phyloP scores from a whole-genome alignment of 352 stramenopile species.

The Phytopythium aichiense region DNA sequence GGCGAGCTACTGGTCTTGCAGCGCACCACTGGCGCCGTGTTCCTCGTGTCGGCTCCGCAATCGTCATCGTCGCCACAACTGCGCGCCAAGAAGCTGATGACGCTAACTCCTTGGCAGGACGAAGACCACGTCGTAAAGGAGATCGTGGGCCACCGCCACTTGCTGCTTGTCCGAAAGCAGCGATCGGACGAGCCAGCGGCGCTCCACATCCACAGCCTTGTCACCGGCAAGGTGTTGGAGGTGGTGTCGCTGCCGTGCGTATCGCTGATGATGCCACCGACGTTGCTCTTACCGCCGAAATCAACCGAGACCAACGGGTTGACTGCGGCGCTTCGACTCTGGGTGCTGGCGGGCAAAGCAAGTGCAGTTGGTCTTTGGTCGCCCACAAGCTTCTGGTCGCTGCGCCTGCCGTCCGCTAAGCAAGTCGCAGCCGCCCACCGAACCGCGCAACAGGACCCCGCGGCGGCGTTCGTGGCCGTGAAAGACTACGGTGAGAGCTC shows the following conservation, averaged over 20 bases:
- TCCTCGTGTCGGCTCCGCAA: conserved; percentile 29
- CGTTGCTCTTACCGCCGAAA: not conserved
- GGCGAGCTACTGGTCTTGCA: conserved; percentile 63
- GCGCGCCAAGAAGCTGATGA: conserved; percentile 17
- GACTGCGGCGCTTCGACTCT: conserved; percentile 32
- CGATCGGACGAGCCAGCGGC: not conserved
- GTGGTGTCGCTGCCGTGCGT: conserved; percentile 26
- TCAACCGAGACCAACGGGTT: conserved; percentile 3
- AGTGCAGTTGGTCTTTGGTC: conserved; percentile 57
- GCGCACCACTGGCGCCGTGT: conserved; percentile 24
- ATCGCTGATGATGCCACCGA: not conserved
- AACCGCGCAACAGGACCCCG: conserved; percentile 11
- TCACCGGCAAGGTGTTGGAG: conserved; percentile 40
- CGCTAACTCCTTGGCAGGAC: conserved; percentile 19
- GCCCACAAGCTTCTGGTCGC: conserved; percentile 55
- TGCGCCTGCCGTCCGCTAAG: conserved; percentile 49
- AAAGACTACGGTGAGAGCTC: conserved; percentile 49
- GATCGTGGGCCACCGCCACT: conserved; percentile 40
- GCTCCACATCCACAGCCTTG: conserved; percentile 48
- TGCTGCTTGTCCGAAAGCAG: conserved; percentile 24
- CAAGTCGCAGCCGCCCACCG: conserved; percentile 21
- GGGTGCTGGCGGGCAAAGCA: conserved; percentile 39
- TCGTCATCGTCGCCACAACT: not conserved
- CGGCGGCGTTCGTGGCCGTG: conserved; percentile 35
- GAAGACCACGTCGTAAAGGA: conserved; percentile 4